These are phyloP conservation scores for Sporothrix pseudoabietina DNA, from an alignment of 2,329 filamentous ascomycete genomes.

Conservation along the genomic window DNA sequence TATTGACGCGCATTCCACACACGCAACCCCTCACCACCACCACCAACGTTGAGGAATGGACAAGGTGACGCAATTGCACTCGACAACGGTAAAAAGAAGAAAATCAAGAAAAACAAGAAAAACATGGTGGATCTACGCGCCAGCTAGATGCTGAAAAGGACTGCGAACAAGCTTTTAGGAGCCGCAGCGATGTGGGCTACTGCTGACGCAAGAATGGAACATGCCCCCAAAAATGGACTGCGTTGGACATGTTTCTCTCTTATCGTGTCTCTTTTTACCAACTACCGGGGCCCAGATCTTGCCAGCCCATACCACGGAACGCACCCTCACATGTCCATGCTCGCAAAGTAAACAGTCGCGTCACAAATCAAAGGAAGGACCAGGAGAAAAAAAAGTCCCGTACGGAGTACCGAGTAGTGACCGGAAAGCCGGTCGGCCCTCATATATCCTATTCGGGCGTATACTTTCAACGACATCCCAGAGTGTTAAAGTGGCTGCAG, in stretches of 20 bases:
- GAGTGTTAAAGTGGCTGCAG: constrained; percentile 3
- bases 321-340: background rate
- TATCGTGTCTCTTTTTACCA: background rate
- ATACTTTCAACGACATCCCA: background rate
- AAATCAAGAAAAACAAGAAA: no score
- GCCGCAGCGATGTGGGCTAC: background rate
- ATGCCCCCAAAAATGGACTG: background rate
- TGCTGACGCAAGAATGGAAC: constrained; percentile 2
- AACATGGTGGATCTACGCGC: background rate
- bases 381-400: background rate
- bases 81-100: no score
- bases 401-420: no score
- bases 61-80: background rate
- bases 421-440: background rate
- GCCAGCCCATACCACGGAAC: background rate
- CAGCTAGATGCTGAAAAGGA: background rate
- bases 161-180: background rate
- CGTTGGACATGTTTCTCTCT: background rate
- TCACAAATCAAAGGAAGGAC: background rate
- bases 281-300: background rate
- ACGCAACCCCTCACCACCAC: background rate
- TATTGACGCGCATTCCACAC: background rate
- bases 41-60: background rate
- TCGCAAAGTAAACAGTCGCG: background rate
- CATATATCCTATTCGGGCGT: background rate